Evolutionary conservation across 345 rosid species (phyloP).

Genomic region (Eucalyptus leucophloia): DNA sequence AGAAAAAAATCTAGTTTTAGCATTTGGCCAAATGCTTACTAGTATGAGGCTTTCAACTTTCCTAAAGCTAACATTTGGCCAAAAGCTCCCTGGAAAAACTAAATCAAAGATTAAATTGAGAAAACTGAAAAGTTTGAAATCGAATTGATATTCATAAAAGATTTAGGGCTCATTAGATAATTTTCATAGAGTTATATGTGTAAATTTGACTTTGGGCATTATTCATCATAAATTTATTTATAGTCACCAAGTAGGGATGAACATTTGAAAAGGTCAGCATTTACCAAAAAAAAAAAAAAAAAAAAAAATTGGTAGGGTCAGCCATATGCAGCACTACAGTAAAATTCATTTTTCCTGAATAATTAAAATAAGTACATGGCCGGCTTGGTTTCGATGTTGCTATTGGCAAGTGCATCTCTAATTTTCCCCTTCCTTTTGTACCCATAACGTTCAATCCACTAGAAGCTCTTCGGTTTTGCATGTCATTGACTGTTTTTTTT

Average conservation of each 20-base stretch:
- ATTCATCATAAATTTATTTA: not conserved
- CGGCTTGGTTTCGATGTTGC: not conserved
- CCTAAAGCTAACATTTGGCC: fast-evolving
- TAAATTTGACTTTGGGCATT: not conserved
- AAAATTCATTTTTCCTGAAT: not conserved
- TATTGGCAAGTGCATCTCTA: not conserved
- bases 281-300: too few relatives aligned
- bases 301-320: too few relatives aligned
- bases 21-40: too few relatives aligned
- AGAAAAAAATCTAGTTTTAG: too few relatives aligned
- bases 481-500: not conserved
- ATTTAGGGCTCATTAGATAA: not conserved
- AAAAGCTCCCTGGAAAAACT: fast-evolving
- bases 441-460: not conserved
- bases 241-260: not conserved
- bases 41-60: too few relatives aligned
- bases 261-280: not conserved
- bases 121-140: not conserved
- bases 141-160: not conserved
- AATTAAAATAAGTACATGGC: not conserved
- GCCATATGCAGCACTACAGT: not conserved
- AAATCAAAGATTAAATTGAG: not conserved
- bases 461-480: not conserved
- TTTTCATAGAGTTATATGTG: not conserved
- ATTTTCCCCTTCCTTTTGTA: not conserved